Evolutionary conservation across 179 eudicot genomes (phyloP).

Genomic region (Patellifolia procumbens): DNA sequence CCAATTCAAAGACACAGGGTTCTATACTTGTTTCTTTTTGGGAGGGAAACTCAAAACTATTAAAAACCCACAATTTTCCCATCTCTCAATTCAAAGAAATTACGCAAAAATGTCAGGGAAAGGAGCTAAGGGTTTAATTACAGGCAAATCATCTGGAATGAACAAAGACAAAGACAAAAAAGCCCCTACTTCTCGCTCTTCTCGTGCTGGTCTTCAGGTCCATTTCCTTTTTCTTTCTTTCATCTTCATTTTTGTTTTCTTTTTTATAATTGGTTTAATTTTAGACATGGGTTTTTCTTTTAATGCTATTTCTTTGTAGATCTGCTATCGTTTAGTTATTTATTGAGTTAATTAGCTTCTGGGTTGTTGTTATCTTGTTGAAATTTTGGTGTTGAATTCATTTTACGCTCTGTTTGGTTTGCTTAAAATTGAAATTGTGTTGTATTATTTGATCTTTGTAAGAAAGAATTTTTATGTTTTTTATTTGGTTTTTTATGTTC

Average conservation of each 20-base stretch:
- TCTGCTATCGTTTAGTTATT: constrained; percentile 17
- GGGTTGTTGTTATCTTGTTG: constrained; percentile 17
- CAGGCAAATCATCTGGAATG: constrained; percentile 36
- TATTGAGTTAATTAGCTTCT: not conserved
- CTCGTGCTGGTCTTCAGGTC: constrained; percentile 65
- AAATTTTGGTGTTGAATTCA: not conserved
- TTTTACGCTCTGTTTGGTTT: too few species aligned
- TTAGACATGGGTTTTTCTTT: not conserved
- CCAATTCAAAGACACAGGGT: constrained; percentile 8
- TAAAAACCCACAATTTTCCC: not conserved
- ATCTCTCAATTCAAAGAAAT: not conserved
- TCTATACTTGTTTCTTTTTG: constrained; percentile 2
- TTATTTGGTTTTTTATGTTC: too few species aligned
- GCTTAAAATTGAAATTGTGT: too few species aligned
- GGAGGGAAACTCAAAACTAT: constrained; percentile 17
- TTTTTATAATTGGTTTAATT: too few species aligned
- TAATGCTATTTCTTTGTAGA: constrained; percentile 26
- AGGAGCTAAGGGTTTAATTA: constrained; percentile 58
- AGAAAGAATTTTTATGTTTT: too few species aligned
- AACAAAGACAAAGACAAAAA: constrained; percentile 61
- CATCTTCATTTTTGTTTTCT: not conserved
- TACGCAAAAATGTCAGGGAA: constrained; percentile 51
- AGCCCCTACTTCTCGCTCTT: constrained; percentile 52
- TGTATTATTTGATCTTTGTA: too few species aligned
- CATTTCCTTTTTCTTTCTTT: not conserved